Evolutionary conservation across 1,284 basidiomycete species (phyloP), one percentile per base, ranked within the genome.

Genomic region (Marasmius sp.): DNA sequence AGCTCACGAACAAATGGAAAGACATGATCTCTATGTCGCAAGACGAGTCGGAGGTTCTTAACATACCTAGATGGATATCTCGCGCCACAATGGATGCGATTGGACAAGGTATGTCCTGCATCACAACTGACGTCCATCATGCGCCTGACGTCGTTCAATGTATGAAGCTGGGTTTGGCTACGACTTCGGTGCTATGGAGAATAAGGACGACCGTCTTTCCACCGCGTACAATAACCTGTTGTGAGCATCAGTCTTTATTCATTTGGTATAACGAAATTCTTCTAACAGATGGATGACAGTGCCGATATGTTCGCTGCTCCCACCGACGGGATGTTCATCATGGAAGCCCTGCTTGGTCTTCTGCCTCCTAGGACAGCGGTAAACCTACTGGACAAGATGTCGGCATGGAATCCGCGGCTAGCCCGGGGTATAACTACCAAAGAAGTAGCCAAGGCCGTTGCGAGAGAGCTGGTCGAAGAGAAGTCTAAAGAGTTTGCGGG

Each of bases 71-170:
- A 6, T 82, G 79, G 78, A 53, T 75, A 20, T 76, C 78, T 41
- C 74, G 76, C 9, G 78, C 76, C 3, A 75, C 79, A 10, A 64
- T 83, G 53, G 82, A 83, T 69, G 76, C 78, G 7, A 79, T 83
- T 41, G 82, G 80, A 4, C 72, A 77, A 69, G 78, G 81, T 79
- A 59, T 1, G 59, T 39, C n/a, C 10, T 27, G 27, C 27, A 5
- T 27, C 27, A 27, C 27, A 27, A 33, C 11, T 33, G 5, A 1
- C 37, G 8, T 16, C 18, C 16, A 10, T 6, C 4, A n/a, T 14
- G 16, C 36, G 14, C 8, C 20, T 27, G 20, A n/a, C 11, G 27
- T 38, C 1, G 14, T 61, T 9, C 18, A 38, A 3, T 41, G 34
- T n/a, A 36, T 14, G 6, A 27, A 65, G 61, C 58, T 22, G 64